Conservation (phyloP, 129 eudicot species). For the Logfia minima region DNA sequence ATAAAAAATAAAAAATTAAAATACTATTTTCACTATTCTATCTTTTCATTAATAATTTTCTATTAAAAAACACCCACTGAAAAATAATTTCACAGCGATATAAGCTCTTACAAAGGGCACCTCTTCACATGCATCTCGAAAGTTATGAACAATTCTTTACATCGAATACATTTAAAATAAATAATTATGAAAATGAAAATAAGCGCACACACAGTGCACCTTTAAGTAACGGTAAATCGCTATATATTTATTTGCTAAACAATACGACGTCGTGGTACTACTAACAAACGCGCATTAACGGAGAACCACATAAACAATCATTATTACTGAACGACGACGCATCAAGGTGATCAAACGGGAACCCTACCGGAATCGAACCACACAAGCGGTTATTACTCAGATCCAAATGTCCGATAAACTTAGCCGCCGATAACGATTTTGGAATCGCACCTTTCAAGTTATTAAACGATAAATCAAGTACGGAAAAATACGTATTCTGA, state of each 20-base stretch:
- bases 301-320: constrained; percentile 81
- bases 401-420: constrained; percentile 78
- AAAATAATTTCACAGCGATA: background rate
- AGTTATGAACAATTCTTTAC: constrained; percentile 21
- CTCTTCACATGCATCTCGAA: constrained; percentile 28
- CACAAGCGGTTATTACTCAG: constrained; percentile 78
- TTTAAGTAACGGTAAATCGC: constrained; percentile 14
- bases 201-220: constrained; percentile 27
- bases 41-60: no score
- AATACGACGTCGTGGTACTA: constrained; percentile 15
- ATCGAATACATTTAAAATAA: background rate
- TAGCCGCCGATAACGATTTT: constrained; percentile 48
- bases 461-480: constrained; percentile 64
- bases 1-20: no score
- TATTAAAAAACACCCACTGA: no score
- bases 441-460: constrained; percentile 67
- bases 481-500: constrained; percentile 57
- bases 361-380: constrained; percentile 64
- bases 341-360: constrained; percentile 73
- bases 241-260: background rate
- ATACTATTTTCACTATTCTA: no score
- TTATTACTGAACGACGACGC: constrained; percentile 66
- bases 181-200: background rate
- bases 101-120: background rate
- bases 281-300: constrained; percentile 53